phyloP scores from a whole-genome alignment of 106 monocot genomes.

The Allium cepa region DNA sequence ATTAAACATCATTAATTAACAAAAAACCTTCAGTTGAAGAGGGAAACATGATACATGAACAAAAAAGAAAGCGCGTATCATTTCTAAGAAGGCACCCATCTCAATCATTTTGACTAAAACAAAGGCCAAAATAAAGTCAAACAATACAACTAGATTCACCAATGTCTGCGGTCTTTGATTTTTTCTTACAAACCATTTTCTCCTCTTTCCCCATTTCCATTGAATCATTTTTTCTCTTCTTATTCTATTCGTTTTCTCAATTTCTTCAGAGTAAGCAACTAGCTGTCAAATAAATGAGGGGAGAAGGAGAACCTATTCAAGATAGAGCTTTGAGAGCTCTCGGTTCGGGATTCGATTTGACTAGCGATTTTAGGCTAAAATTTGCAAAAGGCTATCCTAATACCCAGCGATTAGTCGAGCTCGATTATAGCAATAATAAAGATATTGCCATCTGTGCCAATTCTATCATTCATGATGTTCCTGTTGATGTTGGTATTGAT shows the following conservation, averaged over 20 bases:
- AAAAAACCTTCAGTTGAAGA: too few relatives aligned
- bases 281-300: neutral
- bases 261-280: neutral
- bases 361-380: constrained; percentile 63
- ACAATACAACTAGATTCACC: neutral
- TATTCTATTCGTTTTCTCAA: too few relatives aligned
- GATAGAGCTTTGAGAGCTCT: constrained; percentile 47
- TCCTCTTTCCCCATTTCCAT: neutral
- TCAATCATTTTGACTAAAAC: too few relatives aligned
- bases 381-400: constrained; percentile 45
- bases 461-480: constrained; percentile 28
- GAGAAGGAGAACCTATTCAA: constrained; percentile 18
- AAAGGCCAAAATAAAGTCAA: too few relatives aligned
- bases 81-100: too few relatives aligned
- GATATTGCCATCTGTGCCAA: constrained; percentile 51
- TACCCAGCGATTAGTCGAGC: constrained; percentile 39
- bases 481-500: constrained; percentile 51
- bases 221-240: too few relatives aligned
- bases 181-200: neutral
- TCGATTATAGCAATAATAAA: constrained; percentile 21
- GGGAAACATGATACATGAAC: too few relatives aligned
- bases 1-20: too few relatives aligned
- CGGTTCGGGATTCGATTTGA: constrained; percentile 77
- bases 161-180: constrained; percentile 1
- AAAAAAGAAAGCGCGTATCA: too few relatives aligned